Percentiles rank a stretch among this genome's conserved stretches.
These are phyloP conservation scores for Monosporascus sp. DNA, from an alignment of 2,329 filamentous ascomycete genomes.

Conservation along the genomic window DNA sequence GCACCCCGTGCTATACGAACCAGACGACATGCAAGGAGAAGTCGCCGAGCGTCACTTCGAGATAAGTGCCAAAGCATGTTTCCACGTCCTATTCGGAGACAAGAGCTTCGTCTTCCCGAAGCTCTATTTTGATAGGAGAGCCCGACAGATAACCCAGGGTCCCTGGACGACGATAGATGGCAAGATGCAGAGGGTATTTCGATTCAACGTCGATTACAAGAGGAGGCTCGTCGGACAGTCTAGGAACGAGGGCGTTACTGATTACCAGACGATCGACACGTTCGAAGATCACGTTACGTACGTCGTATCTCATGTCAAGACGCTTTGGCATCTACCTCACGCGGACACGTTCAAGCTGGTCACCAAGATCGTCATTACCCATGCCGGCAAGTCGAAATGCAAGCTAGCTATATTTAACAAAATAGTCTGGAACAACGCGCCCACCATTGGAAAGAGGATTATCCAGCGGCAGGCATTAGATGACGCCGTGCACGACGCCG, in stretches of 20 bases:
- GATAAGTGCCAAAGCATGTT: constrained; percentile 88
- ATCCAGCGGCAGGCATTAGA: constrained; percentile 69
- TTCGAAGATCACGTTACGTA: constrained; percentile 71
- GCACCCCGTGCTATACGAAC: constrained; percentile 77
- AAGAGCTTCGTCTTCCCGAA: constrained; percentile 92
- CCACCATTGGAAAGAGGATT: constrained; percentile 54
- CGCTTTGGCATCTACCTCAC: constrained; percentile 80
- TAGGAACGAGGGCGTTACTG: constrained; percentile 60
- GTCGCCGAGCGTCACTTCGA: constrained; percentile 80
- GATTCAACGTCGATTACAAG: constrained; percentile 67
- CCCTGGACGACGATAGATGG: constrained; percentile 74
- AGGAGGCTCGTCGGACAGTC: constrained; percentile 57
- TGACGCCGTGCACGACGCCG: constrained; percentile 67
- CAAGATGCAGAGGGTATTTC: constrained; percentile 71
- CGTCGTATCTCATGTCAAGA: constrained; percentile 57
- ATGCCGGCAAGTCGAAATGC: constrained; percentile 85
- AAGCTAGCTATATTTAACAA: constrained; percentile 85
- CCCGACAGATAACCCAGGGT: constrained; percentile 75
- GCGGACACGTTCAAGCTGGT: constrained; percentile 73
- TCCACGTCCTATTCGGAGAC: constrained; percentile 94
- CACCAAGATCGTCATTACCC: constrained; percentile 89
- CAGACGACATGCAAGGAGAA: constrained; percentile 70
- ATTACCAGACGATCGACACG: constrained; percentile 82
- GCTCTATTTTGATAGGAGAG: constrained; percentile 77
- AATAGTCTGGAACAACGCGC: constrained; percentile 76